Evolutionary conservation across 345 rosid genomes (phyloP).

Genomic region (Arabidopsis thaliana): DNA sequence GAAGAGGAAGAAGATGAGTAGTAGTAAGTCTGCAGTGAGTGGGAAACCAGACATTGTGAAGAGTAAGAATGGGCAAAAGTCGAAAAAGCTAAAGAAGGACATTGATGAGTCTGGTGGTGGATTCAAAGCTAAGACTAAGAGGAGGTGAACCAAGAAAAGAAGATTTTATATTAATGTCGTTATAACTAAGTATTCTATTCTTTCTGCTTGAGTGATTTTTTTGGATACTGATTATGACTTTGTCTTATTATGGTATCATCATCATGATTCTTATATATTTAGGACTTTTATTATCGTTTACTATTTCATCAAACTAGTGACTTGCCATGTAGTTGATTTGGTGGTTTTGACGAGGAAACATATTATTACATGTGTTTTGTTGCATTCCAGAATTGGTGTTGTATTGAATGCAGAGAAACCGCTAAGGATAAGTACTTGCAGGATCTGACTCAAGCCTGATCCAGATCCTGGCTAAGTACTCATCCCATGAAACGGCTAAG

Average conservation of each 20-base stretch:
- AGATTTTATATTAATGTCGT: neutral
- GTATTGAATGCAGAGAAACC: neutral
- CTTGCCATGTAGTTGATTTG: neutral
- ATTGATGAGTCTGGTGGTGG: neutral
- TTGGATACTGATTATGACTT: neutral
- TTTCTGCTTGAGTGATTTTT: neutral
- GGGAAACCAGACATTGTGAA: neutral
- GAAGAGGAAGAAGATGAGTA: slow-evolving; percentile 30
- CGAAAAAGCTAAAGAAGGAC: neutral
- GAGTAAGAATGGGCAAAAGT: neutral
- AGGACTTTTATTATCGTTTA: neutral
- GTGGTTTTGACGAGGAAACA: slow-evolving; percentile 7
- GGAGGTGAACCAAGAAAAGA: neutral
- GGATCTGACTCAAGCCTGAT: slow-evolving; percentile 36
- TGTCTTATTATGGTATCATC: neutral
- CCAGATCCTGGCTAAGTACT: slow-evolving; percentile 50
- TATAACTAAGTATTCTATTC: neutral
- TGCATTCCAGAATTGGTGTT: neutral
- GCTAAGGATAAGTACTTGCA: slow-evolving; percentile 38
- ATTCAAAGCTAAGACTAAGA: neutral
- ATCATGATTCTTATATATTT: slow-evolving; percentile 4
- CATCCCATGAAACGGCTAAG: slow-evolving; percentile 34
- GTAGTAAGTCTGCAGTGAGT: neutral
- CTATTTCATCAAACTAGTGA: neutral
- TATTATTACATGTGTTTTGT: slow-evolving; percentile 22